Percentiles rank a stretch among this genome's conserved stretches.
These are phyloP conservation scores for Xylariaceae sp. DNA, from an alignment of 2,329 filamentous ascomycete genomes.

Conservation along the genomic window DNA sequence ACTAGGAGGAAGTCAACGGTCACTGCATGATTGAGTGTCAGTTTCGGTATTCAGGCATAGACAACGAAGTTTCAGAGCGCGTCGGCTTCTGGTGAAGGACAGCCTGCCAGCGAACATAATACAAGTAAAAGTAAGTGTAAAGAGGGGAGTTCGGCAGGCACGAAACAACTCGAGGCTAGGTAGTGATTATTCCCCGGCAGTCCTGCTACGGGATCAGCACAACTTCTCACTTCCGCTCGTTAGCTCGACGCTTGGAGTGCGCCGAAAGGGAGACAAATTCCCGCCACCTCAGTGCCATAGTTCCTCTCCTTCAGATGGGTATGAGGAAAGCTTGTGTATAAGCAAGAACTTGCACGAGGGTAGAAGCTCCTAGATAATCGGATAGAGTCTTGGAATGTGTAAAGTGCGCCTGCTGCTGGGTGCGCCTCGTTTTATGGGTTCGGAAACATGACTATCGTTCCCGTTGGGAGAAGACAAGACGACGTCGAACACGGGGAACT, in stretches of 20 bases:
- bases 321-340: background rate
- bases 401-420: too few relatives aligned
- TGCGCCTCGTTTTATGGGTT: too few relatives aligned
- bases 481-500: too few relatives aligned
- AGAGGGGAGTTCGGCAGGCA: too few relatives aligned
- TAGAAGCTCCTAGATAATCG: background rate
- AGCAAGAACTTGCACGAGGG: background rate
- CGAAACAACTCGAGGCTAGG: too few relatives aligned
- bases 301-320: conserved; percentile 59
- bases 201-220: background rate
- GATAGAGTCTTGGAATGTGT: background rate
- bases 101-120: too few relatives aligned
- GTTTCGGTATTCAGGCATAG: background rate
- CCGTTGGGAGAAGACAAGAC: too few relatives aligned
- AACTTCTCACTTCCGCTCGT: conserved; percentile 30
- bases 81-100: too few relatives aligned
- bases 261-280: conserved; percentile 59
- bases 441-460: too few relatives aligned
- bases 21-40: conserved; percentile 27
- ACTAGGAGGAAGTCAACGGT: conserved; percentile 57
- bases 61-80: background rate
- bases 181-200: too few relatives aligned
- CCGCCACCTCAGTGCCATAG: conserved; percentile 63
- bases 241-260: conserved; percentile 56
- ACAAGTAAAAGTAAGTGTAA: too few relatives aligned